Percentiles rank a stretch among this genome's conserved stretches.
phyloP scores from a whole-genome alignment of 2,329 filamentous ascomycete genomes.

The Pleomassaria siparia region DNA sequence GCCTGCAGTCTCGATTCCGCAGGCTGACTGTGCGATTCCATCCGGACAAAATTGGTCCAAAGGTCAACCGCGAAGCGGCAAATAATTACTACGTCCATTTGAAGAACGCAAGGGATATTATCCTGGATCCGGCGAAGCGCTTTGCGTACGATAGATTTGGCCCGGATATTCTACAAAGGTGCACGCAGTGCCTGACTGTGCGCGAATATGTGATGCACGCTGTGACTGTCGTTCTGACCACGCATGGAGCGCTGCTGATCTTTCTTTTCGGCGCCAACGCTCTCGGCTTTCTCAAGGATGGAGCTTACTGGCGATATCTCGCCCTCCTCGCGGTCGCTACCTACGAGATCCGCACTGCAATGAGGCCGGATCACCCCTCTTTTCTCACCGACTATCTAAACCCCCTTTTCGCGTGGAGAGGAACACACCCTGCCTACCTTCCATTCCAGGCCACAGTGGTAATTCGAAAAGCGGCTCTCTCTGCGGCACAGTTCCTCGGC shows the following conservation, averaged over 20 bases:
- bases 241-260: constrained; percentile 31
- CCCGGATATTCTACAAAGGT: constrained; percentile 60
- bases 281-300: constrained; percentile 37
- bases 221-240: constrained; percentile 41
- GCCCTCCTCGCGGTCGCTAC: constrained; percentile 57
- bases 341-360: constrained; percentile 60
- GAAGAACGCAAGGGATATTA: constrained; percentile 81
- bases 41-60: constrained; percentile 72
- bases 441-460: constrained; percentile 83
- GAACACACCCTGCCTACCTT: constrained; percentile 63
- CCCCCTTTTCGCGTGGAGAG: constrained; percentile 47
- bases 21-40: constrained; percentile 66
- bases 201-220: constrained; percentile 73
- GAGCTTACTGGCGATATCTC: constrained; percentile 50
- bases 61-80: constrained; percentile 29
- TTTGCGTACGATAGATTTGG: constrained; percentile 82
- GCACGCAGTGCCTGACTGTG: constrained; percentile 63
- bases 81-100: constrained; percentile 73
- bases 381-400: constrained; percentile 52
- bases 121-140: constrained; percentile 78
- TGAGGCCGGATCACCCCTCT: constrained; percentile 50
- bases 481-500: constrained; percentile 51
- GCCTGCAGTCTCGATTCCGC: constrained; percentile 83
- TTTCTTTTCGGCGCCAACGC: constrained; percentile 36
- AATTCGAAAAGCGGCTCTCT: constrained; percentile 73